phyloP scores from a whole-genome alignment of 305 asterid genomes.

The Fraxinus platypoda region DNA sequence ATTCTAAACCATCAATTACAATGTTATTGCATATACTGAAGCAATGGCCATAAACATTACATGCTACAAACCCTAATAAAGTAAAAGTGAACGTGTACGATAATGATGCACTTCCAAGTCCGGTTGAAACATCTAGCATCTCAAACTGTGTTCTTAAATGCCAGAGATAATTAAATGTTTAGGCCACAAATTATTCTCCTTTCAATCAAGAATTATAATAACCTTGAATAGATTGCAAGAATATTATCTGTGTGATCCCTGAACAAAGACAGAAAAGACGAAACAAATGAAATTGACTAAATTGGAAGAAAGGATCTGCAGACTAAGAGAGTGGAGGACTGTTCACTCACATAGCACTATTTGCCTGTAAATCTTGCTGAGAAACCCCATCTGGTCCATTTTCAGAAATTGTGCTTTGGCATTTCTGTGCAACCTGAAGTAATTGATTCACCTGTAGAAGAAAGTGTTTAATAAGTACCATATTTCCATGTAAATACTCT shows the following conservation, averaged over 20 bases:
- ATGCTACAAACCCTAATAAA: not conserved
- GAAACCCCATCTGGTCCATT: slow-evolving; percentile 81
- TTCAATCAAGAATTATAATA: not conserved
- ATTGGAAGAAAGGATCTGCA: not conserved
- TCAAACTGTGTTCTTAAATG: not conserved
- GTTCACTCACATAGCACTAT: slow-evolving; percentile 72
- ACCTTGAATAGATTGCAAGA: not conserved
- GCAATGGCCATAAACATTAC: not conserved
- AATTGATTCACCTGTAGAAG: slow-evolving; percentile 73
- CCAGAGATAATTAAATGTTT: not conserved
- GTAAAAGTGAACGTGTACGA: not conserved
- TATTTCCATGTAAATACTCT: not conserved
- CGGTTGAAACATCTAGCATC: not conserved
- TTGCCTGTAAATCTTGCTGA: slow-evolving; percentile 81
- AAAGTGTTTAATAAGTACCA: slow-evolving; percentile 18
- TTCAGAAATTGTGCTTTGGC: slow-evolving; percentile 78
- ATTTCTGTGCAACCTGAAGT: slow-evolving; percentile 89
- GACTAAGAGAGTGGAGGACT: not conserved
- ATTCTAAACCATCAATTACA: too few relatives aligned
- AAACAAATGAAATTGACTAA: not conserved
- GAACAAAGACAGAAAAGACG: not conserved
- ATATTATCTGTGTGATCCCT: not conserved
- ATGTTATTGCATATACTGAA: not conserved
- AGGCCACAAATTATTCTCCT: not conserved
- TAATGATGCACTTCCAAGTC: not conserved